A percentile compares a stretch with the other conserved stretches of the same genome.
phyloP scores from a whole-genome alignment of 805 yeast species.

The Kazachstania africana region DNA sequence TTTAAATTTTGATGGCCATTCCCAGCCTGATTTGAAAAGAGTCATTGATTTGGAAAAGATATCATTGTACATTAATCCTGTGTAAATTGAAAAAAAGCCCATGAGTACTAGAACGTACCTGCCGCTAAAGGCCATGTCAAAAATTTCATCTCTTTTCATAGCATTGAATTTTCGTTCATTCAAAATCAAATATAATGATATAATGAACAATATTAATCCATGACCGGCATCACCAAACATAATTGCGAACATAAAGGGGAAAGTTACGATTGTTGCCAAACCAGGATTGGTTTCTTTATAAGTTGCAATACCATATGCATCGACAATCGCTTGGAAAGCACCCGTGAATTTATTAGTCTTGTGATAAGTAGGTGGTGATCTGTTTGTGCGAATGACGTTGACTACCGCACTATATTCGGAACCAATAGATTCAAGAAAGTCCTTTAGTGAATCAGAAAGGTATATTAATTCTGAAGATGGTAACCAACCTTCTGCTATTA shows the following conservation, averaged over 20 bases:
- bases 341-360: conserved; percentile 88
- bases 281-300: conserved; percentile 96
- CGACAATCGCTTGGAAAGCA: conserved; percentile 89
- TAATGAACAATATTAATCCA: conserved; percentile 70
- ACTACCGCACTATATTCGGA: conserved; percentile 43
- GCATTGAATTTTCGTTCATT: conserved; percentile 61
- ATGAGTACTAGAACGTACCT: conserved; percentile 81
- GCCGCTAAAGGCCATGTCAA: conserved; percentile 92
- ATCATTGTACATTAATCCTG: conserved; percentile 91
- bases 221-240: conserved; percentile 99
- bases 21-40: conserved; percentile 82
- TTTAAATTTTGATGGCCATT: conserved; percentile 70
- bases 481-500: conserved; percentile 95
- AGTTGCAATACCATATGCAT: conserved; percentile 88
- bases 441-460: conserved; percentile 57
- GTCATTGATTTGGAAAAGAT: conserved; percentile 85
- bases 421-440: conserved; percentile 25
- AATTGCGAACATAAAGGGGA: conserved; percentile 97
- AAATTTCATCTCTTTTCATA: conserved; percentile 78
- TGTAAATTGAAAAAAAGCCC: conserved; percentile 93
- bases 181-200: conserved; percentile 58
- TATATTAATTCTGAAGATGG: conserved; percentile 64
- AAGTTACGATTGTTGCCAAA: conserved; percentile 84
- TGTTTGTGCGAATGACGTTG: conserved; percentile 56
- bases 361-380: conserved; percentile 90